Percentiles rank a stretch among this genome's conserved stretches.
Conservation (phyloP, 495 filamentous ascomycete species). For the Hypoxylon cercidicola region DNA sequence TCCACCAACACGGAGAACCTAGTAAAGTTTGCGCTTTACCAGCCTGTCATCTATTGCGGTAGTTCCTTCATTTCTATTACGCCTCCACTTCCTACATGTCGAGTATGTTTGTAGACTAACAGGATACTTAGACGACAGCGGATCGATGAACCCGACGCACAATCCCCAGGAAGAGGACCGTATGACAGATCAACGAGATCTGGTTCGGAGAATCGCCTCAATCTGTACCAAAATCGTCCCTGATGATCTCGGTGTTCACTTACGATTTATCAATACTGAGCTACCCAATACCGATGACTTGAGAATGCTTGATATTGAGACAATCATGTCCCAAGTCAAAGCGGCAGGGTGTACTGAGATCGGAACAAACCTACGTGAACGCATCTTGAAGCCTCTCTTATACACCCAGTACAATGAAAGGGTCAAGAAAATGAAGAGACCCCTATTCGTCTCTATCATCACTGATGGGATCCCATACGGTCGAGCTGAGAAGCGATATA, state of each 20-base stretch:
- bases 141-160: conserved; percentile 27
- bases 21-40: conserved; percentile 32
- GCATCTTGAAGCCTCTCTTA: conserved; percentile 26
- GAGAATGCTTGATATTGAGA: conserved; percentile 9
- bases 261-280: conserved; percentile 32
- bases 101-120: conserved; percentile 10
- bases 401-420: conserved; percentile 26
- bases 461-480: conserved; percentile 31
- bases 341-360: conserved; percentile 28
- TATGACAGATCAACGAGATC: conserved; percentile 28
- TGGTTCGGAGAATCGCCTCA: conserved; percentile 25
- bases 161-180: conserved; percentile 23
- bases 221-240: conserved; percentile 37
- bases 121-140: conserved; percentile 24
- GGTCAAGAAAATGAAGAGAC: conserved; percentile 20
- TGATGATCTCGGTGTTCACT: conserved; percentile 32
- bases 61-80: not conserved
- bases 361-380: conserved; percentile 23
- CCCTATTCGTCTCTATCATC: conserved; percentile 33
- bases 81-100: too few species aligned
- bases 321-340: conserved; percentile 13
- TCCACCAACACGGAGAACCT: conserved; percentile 26
- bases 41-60: conserved; percentile 39
- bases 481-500: conserved; percentile 13
- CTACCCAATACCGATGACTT: conserved; percentile 10